Evolutionary conservation across 2,329 filamentous ascomycete genomes (phyloP), one percentile per base, ranked within the genome.

Genomic region (Paracoccidioides brasiliensis): DNA sequence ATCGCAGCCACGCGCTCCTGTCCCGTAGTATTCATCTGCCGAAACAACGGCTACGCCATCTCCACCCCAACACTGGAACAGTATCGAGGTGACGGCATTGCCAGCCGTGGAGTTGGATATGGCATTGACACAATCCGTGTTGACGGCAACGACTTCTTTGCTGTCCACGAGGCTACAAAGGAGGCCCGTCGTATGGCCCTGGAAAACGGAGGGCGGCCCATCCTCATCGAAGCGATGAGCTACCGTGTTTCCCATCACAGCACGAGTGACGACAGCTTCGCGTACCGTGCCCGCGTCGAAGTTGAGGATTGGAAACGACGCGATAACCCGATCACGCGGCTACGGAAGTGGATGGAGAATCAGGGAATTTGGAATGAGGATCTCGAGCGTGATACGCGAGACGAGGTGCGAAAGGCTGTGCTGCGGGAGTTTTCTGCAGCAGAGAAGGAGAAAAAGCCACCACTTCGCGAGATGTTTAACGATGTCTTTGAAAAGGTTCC

Each of bases 171-270:
- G 70, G 89, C 83, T 0, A 93, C 87, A 30, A 82, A 81, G 65
- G 80, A 81, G 67, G 93, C 93, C 0, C 80, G 90, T 1, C 78
- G 81, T 51, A 81, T 91, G 65, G 90, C 91, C 0, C 78, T 97
- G 3, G 76, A 85, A 55, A 83, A 88, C 45, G 88, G 88, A n/a
- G 87, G 88, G 3, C 82, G 80, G 59, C 90, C 89, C 0, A 80
- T 98, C 0, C 75, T 98, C 6, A 85, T 98, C 43, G 93, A 98
- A 72, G 90, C 90, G 55, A 95, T 98, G 88, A 91, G 88, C 30
- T 98, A 98, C 72, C 89, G 93, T n/a, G 90, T 97, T 45, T 91
- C 88, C 5, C 90, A 98, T 68, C 93, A 98, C 74, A 95, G 89
- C 71, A 98, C 93, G 0, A 93, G 87, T 0, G 93, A 98, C 67